Base-by-base conservation (phyloP, 2,329 filamentous ascomycete species). In the Talaromyces sp. region DNA sequence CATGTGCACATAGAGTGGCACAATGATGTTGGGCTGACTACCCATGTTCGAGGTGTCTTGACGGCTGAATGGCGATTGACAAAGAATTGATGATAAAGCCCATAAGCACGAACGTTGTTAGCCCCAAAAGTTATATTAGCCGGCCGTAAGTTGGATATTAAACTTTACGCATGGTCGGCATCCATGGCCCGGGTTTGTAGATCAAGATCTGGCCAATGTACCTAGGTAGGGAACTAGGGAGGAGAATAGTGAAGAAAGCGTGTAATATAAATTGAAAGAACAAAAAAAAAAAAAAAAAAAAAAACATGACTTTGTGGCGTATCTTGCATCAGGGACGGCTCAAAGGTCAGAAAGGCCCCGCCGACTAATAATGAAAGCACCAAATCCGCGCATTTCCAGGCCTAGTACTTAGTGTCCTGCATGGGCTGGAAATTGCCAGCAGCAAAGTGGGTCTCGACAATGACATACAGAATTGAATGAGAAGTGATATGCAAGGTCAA, bases 1-100 rank as follows among this genome's bases (percentile, higher is more conserved):
- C 68, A 63, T 80, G 64, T 80, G 80, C 37, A 80, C 68, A 63
- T 80, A 80, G 47, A 80, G 75, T 55, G 77, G 77, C 40, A 81
- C 70, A 52, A 80, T 68, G 13, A 80, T 71, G 43, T 71, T 74
- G 30, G 73, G 51, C 51, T 64, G 61, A 67, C 67, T 56, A 71
- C 33, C 33, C 33, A 39, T 39, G 36, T 39, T 37, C 20, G 17
- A 16, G 10, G 4, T 39, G 4, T 39, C 16, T 37, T n/a, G 8
- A 20, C n/a, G 16, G 36, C 17, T n/a, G 17, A 20, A 19, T 19
- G 9, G 16, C 10, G 16, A n/a, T n/a, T 14, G 14, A 35, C 13
- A 14, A 35, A 20, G 13, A 37, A 37, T 4, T 9, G n/a, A 19
- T 13, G 5, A 16, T 19, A 19, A 16, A 5, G 35, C 3, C 64